Base-by-base conservation (phyloP, 148 eudicot species). In the Talinum fruticosum region DNA sequence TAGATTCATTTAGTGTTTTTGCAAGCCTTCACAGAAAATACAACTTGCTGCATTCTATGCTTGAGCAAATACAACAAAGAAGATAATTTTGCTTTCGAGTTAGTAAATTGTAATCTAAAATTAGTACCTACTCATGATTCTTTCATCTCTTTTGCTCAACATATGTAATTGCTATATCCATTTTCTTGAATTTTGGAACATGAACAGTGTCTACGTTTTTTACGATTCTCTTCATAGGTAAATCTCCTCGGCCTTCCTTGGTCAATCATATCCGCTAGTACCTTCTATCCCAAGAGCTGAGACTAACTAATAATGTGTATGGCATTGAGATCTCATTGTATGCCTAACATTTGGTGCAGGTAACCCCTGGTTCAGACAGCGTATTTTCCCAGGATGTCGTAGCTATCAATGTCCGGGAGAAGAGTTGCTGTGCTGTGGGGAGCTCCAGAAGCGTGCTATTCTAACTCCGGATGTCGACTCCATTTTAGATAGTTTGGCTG, bases 371-470 rank as follows among this genome's bases (percentile, higher is more conserved):
- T 71, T 80, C 87, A 77, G 82, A 89, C 41, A 75, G 89, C 72
- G 75, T 71, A 24, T 93, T 93, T 80, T 89, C 96, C 18, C 91
- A 91, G 64, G 96, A 93, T 80, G 89, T 84, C 30, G 89, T 83
- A 74, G 92, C 87, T 75, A 69, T 93, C 16, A 87, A 91, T 83
- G 69, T 83, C 8, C 75, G 83, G 62, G 83, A 85, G 69, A 91
- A 86, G 80, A 80, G 82, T 21, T 85, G 84, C 71, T 88, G 89
- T 79, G 75, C 29, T 53, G 41, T 90, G 16, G 94, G 98, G 96
- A 91, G 83, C 78, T 93, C 74, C 86, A 78, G 76, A 90, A 84
- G 85, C 96, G 88, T 53, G 90, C 85, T 28, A 79, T 86, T n/a
- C 28, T 90, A 69, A 88, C 93, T 66, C 97, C 95, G 8, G 94